These are phyloP conservation scores for Termitomyces sp. DNA, from an alignment of 768 basidiomycete genomes.

Conservation along the genomic window DNA sequence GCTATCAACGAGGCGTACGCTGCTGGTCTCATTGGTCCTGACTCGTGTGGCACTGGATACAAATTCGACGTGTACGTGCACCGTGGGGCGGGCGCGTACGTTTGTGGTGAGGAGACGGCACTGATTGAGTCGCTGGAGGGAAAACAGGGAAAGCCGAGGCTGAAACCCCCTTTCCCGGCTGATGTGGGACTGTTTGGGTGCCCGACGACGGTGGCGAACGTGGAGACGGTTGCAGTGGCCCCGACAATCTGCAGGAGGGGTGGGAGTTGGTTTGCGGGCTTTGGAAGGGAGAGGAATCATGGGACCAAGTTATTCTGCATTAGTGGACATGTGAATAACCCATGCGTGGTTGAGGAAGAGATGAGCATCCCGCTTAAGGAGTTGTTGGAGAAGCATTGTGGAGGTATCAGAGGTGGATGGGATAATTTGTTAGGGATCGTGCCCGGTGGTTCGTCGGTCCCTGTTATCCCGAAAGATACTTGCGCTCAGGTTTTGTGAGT, in stretches of 20 bases:
- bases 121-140: constrained; percentile 96
- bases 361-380: constrained; percentile 97
- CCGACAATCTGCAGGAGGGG: constrained; percentile 95
- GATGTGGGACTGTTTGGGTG: constrained; percentile 98
- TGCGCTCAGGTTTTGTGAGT: constrained; percentile 88
- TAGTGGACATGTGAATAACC: constrained; percentile 96
- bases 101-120: constrained; percentile 98
- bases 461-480: constrained; percentile 77
- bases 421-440: constrained; percentile 95
- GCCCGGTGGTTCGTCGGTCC: constrained; percentile 93
- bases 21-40: constrained; percentile 80
- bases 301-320: constrained; percentile 98
- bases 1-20: constrained; percentile 95
- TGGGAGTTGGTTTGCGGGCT: constrained; percentile 83
- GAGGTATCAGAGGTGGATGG: constrained; percentile 93
- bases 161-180: constrained; percentile 98
- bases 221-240: constrained; percentile 97
- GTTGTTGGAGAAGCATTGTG: constrained; percentile 94
- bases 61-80: constrained; percentile 98
- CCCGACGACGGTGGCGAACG: constrained; percentile 96
- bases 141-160: constrained; percentile 95
- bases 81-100: constrained; percentile 96
- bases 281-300: constrained; percentile 88
- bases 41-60: constrained; percentile 91
- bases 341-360: constrained; percentile 97